Evolutionary conservation across 1,284 basidiomycete genomes (phyloP).

Genomic region (Stereum hirsutum): DNA sequence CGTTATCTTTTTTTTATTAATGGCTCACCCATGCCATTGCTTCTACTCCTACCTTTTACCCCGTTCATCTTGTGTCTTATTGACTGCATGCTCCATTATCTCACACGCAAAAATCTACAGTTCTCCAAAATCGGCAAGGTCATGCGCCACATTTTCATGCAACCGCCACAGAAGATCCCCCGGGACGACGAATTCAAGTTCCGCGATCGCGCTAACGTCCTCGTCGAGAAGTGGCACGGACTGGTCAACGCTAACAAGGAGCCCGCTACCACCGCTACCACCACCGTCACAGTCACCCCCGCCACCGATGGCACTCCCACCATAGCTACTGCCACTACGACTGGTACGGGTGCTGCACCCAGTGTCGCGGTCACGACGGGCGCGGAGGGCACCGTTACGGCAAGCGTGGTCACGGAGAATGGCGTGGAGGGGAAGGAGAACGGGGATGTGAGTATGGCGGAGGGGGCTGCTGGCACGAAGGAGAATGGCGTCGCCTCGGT

Average conservation of each 20-base stretch:
- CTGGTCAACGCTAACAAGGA: constrained; percentile 43
- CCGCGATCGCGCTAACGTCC: constrained; percentile 65
- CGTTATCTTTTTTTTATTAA: constrained; percentile 2
- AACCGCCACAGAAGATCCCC: constrained; percentile 62
- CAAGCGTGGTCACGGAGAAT: constrained; percentile 7
- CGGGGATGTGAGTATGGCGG: constrained; percentile 4
- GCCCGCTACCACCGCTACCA: constrained; percentile 1
- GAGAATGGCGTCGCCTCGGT: too few species aligned
- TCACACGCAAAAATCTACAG: too few species aligned
- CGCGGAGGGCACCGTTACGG: too few species aligned
- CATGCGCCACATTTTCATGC: constrained; percentile 86
- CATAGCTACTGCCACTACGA: constrained; percentile 7
- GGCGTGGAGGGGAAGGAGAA: constrained; percentile 12
- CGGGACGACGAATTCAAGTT: constrained; percentile 84
- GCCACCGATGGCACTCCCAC: constrained; percentile 6
- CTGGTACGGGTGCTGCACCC: neutral
- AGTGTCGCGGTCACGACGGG: neutral
- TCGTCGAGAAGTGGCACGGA: constrained; percentile 71
- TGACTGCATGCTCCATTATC: neutral
- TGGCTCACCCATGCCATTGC: neutral
- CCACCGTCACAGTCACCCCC: constrained; percentile 10
- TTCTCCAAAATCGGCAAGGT: constrained; percentile 98
- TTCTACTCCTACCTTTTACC: too few species aligned
- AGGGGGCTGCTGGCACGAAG: neutral
- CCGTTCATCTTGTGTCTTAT: neutral